A percentile compares a stretch with the other conserved stretches of the same genome.
These are phyloP conservation scores for Ciborinia camelliae DNA, from an alignment of 2,329 filamentous ascomycete species.

Conservation along the genomic window DNA sequence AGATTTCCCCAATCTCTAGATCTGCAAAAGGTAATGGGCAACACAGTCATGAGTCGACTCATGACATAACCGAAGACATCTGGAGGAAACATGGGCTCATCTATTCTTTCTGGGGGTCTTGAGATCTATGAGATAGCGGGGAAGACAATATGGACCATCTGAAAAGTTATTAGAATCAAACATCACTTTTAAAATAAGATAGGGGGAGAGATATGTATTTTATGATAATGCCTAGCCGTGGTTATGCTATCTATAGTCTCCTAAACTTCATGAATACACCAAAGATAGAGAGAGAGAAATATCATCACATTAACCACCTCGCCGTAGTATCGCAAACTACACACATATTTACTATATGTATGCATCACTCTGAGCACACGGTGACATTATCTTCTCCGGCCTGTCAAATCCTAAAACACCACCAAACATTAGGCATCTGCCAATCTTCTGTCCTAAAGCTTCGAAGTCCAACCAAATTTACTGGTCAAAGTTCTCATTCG, in stretches of 20 bases:
- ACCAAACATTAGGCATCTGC: neutral
- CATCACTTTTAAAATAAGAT: too few species aligned
- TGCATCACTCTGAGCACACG: neutral
- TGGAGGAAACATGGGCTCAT: too few species aligned
- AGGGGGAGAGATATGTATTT: too few species aligned
- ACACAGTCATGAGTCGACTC: too few species aligned
- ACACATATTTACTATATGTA: too few species aligned
- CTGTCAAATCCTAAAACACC: neutral
- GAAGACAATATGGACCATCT: neutral
- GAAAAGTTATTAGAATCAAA: neutral
- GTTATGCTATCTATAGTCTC: neutral
- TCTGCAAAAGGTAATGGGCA: too few species aligned
- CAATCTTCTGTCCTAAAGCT: rapidly evolving
- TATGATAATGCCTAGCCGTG: neutral
- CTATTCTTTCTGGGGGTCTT: neutral
- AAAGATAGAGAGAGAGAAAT: neutral
- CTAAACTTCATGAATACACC: neutral
- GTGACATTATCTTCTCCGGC: rapidly evolving
- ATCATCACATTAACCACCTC: neutral
- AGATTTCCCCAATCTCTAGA: too few species aligned
- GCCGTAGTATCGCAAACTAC: neutral
- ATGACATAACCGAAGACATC: too few species aligned
- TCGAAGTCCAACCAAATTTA: neutral
- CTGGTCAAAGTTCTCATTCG: neutral
- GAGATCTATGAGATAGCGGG: neutral